phyloP scores from a whole-genome alignment of 2,329 filamentous ascomycete genomes.

The Talaromyces funiculosus region DNA sequence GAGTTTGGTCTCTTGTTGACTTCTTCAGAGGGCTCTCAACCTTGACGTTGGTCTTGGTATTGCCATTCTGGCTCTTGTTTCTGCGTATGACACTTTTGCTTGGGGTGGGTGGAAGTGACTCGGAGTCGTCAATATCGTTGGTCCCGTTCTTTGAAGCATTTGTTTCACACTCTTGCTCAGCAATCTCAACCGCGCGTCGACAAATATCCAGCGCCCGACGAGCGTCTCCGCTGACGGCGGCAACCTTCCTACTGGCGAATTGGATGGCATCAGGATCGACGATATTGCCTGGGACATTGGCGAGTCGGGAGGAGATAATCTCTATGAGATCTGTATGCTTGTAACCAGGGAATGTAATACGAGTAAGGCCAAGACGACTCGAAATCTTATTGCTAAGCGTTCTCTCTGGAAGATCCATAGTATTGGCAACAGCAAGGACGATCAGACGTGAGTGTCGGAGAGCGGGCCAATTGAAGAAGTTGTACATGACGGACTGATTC shows the following conservation, averaged over 20 bases:
- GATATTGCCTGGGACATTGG: conserved; percentile 80
- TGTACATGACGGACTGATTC: conserved; percentile 99
- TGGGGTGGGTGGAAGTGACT: conserved; percentile 39
- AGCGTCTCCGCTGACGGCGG: conserved; percentile 91
- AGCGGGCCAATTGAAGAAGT: conserved; percentile 99
- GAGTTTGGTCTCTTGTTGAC: background rate
- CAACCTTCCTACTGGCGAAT: conserved; percentile 93
- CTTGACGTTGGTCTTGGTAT: conserved; percentile 11
- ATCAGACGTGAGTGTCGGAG: conserved; percentile 87
- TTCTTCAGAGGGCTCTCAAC: conserved; percentile 15
- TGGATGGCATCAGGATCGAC: conserved; percentile 91
- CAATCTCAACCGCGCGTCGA: conserved; percentile 87
- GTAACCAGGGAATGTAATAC: conserved; percentile 96
- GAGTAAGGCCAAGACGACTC: conserved; percentile 78
- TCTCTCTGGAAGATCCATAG: conserved; percentile 94
- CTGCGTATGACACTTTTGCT: conserved; percentile 37
- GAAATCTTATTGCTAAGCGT: conserved; percentile 98
- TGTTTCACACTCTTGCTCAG: conserved; percentile 63
- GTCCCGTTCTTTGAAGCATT: conserved; percentile 16
- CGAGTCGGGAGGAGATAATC: conserved; percentile 90
- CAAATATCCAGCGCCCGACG: conserved; percentile 92
- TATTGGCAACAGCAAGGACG: conserved; percentile 95
- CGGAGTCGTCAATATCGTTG: conserved; percentile 24
- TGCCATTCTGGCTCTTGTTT: conserved; percentile 17
- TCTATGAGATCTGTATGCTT: conserved; percentile 96